phyloP scores from a whole-genome alignment of 306 rosid species.

The Pueraria montana region DNA sequence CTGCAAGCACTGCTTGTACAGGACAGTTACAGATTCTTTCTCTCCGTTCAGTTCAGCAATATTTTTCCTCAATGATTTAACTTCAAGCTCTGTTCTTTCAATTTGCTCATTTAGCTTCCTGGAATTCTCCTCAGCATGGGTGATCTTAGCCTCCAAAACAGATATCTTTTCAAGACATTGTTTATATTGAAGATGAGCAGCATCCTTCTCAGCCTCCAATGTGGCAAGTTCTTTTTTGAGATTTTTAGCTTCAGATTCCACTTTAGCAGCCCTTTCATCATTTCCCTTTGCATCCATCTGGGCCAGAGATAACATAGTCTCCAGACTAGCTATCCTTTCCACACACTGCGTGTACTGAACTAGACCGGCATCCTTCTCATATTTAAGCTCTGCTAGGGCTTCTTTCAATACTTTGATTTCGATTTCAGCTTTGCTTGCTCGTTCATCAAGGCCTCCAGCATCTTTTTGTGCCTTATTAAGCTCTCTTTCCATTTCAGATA shows the following conservation, averaged over 20 bases:
- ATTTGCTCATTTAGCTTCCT: constrained; percentile 70
- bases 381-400: constrained; percentile 71
- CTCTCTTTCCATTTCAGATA: constrained; percentile 73
- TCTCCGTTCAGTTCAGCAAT: constrained; percentile 64
- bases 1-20: constrained; percentile 75
- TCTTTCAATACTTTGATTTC: constrained; percentile 83
- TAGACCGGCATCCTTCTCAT: constrained; percentile 76
- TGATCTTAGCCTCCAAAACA: constrained; percentile 74
- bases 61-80: constrained; percentile 63
- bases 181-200: constrained; percentile 64
- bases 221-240: constrained; percentile 70
- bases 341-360: constrained; percentile 72
- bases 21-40: constrained; percentile 71
- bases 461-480: constrained; percentile 63
- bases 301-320: constrained; percentile 60
- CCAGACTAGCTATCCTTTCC: constrained; percentile 77
- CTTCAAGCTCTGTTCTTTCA: constrained; percentile 70
- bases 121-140: constrained; percentile 75
- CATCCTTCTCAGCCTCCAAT: constrained; percentile 80
- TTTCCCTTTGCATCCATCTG: constrained; percentile 66
- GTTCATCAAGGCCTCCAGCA: constrained; percentile 82
- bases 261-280: constrained; percentile 67
- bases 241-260: constrained; percentile 71
- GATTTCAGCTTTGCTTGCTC: constrained; percentile 89
- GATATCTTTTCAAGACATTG: constrained; percentile 77